Base-by-base conservation (phyloP, 352 stramenopile species). In the Phytophthora boehmeriae region DNA sequence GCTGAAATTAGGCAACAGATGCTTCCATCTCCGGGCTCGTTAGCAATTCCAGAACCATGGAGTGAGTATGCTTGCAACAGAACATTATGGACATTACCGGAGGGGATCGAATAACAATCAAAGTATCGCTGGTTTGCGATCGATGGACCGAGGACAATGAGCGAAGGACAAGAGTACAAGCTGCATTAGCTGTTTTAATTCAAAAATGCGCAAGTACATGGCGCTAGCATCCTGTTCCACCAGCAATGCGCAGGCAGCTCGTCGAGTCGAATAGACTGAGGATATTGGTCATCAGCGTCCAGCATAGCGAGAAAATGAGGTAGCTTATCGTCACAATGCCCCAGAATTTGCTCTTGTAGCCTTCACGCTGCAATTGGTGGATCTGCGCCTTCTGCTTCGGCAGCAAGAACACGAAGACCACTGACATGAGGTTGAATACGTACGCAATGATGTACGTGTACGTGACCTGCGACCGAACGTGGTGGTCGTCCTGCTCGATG, bases 231-330 rank as follows among this genome's bases (percentile, higher is more conserved):
- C 76, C 73, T 3, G 36, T 82, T 16, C 73, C 78, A 20, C 77
- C 77, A 13, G 75, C 74, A 25, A 87, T 84, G 3, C 75, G 64
- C 14, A 87, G 56, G 38, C 75, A 87, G 41, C 62, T 74, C 14
- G 82, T 91, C 8, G 65, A 75, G 23, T 76, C 60, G 38, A 70
- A 87, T 10, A 89, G 51, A 39, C 69, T 82, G 13, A 90, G 38
- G 45, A 89, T 55, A 52, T 89, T 89, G 22, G 76, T 88, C 73
- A 81, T 86, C 19, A 89, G 47, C 5, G 73, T 76, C 76, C 76
- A 89, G 2, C 35, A 30, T 19, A 86, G 51, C 5, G 73, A 65
- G 30, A 87, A 83, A 6, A 59, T 38, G 5, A 86, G 42, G 28
- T 77, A 71, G 13, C 22, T 22, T 16, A 77, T 52, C 1, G 74